Conservation (phyloP, 2,329 filamentous ascomycete genomes). For the Pyrenophora graminea region DNA sequence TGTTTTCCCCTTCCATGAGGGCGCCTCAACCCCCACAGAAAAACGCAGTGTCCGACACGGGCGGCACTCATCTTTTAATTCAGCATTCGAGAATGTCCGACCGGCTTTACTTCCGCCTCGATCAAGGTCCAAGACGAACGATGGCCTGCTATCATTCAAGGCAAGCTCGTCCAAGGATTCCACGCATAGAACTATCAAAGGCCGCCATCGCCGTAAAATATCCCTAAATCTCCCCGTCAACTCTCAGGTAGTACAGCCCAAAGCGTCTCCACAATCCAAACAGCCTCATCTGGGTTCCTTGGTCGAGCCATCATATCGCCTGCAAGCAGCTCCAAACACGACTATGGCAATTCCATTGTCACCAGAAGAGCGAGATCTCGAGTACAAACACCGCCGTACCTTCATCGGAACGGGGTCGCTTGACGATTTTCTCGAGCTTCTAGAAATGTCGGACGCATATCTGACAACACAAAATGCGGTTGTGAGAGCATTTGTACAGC, state of each 20-base stretch:
- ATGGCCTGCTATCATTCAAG: slow-evolving; percentile 17
- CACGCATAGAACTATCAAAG: neutral
- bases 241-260: neutral
- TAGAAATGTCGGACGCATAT: slow-evolving; percentile 19
- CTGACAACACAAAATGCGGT: slow-evolving; percentile 17
- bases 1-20: neutral
- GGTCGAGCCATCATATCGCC: neutral
- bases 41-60: slow-evolving; percentile 1
- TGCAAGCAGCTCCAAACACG: neutral
- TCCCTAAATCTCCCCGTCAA: slow-evolving; percentile 21
- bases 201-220: slow-evolving; percentile 13
- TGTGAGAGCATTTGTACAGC: slow-evolving; percentile 24
- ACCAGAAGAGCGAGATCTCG: slow-evolving; percentile 25
- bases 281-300: neutral
- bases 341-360: neutral
- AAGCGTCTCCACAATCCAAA: neutral
- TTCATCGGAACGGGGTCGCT: slow-evolving; percentile 39
- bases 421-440: slow-evolving; percentile 27
- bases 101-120: slow-evolving; percentile 2
- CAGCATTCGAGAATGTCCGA: neutral
- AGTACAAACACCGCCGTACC: slow-evolving; percentile 38
- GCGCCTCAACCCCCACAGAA: neutral
- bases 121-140: slow-evolving; percentile 9
- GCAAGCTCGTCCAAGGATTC: slow-evolving; percentile 4
- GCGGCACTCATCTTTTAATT: neutral